Conservation (phyloP, 2,329 filamentous ascomycete genomes). For the Aspergillus ustus region DNA sequence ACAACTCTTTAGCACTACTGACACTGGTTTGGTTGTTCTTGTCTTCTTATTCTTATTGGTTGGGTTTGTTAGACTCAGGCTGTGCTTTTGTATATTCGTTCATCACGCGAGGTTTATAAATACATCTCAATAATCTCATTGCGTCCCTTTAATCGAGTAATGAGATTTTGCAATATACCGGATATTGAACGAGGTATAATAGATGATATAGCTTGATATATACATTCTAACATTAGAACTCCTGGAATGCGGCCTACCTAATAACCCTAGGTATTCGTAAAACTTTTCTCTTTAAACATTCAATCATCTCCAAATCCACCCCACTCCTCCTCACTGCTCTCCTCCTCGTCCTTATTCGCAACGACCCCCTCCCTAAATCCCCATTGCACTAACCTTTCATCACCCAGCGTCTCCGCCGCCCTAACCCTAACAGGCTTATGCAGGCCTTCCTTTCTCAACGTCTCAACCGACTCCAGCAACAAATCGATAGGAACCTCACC, state of each 20-base stretch:
- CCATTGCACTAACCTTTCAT: constrained; percentile 74
- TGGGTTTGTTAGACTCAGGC: not conserved
- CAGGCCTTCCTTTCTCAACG: constrained; percentile 56
- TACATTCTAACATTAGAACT: not conserved
- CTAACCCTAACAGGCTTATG: constrained; percentile 74
- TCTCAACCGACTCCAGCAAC: constrained; percentile 51
- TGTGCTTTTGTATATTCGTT: not conserved
- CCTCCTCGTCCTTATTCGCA: constrained; percentile 29
- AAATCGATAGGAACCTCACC: constrained; percentile 45
- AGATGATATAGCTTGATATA: not conserved
- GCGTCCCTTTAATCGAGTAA: not conserved
- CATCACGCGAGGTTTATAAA: constrained; percentile 6
- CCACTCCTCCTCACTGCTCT: constrained; percentile 61
- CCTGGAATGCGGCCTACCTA: not conserved
- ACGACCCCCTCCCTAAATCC: constrained; percentile 41
- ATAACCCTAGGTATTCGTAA: not conserved
- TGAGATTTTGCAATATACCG: not conserved
- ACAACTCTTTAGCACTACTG: constrained; percentile 25
- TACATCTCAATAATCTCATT: constrained; percentile 3
- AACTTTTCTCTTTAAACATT: constrained; percentile 11
- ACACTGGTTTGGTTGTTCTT: constrained; percentile 22
- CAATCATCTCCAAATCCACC: constrained; percentile 67
- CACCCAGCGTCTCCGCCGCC: constrained; percentile 71
- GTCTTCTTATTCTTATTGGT: constrained; percentile 14
- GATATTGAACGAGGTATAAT: not conserved